Conservation (phyloP, 1,139 yeast genomes). For the Zygoascus hellenicus region DNA sequence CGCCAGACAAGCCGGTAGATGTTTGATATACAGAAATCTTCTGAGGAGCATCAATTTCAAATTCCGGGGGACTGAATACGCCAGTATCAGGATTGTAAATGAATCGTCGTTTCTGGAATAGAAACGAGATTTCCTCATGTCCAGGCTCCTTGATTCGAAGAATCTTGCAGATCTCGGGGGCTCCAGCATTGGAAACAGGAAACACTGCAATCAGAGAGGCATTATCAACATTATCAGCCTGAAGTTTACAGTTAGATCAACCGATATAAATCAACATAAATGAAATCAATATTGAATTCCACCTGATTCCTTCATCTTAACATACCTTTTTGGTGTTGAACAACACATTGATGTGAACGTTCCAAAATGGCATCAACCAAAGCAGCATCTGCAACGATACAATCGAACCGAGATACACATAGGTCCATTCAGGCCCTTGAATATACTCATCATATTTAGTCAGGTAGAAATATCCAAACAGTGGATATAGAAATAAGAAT, state of each 20-base stretch:
- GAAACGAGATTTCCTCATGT: slow-evolving; percentile 61
- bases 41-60: slow-evolving; percentile 53
- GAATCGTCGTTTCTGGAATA: slow-evolving; percentile 90
- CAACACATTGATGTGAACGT: slow-evolving; percentile 58
- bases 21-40: slow-evolving; percentile 54
- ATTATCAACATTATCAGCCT: slow-evolving; percentile 44
- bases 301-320: slow-evolving; percentile 23
- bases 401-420: slow-evolving; percentile 72
- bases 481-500: slow-evolving; percentile 71
- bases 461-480: slow-evolving; percentile 59
- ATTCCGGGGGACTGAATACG: slow-evolving; percentile 75
- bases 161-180: slow-evolving; percentile 71
- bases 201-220: slow-evolving; percentile 70
- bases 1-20: slow-evolving; percentile 50
- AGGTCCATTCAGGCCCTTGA: slow-evolving; percentile 76
- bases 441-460: slow-evolving; percentile 74
- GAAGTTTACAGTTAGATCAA: background rate
- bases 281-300: background rate
- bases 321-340: slow-evolving; percentile 52
- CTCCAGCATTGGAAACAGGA: slow-evolving; percentile 82
- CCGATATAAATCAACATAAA: slow-evolving; percentile 1
- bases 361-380: slow-evolving; percentile 96
- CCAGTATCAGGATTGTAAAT: slow-evolving; percentile 52
- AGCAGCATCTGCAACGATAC: slow-evolving; percentile 68
- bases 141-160: slow-evolving; percentile 53